Base-by-base conservation (phyloP, 208 protist genomes). In the Borovskyia barvae region DNA sequence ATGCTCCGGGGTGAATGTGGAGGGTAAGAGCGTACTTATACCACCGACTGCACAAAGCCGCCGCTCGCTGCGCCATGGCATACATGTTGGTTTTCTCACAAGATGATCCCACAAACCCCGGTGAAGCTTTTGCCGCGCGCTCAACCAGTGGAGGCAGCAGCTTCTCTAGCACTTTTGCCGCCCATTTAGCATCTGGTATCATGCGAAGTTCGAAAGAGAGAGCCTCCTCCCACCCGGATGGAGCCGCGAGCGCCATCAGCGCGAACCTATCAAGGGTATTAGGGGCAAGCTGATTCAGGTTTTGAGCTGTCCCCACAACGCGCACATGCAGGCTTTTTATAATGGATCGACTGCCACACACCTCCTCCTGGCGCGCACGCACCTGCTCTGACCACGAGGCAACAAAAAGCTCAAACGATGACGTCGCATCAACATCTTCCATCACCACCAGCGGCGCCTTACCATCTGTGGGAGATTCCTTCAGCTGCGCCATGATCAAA, bases 1-100 rank as follows among this genome's bases (percentile, higher is more conserved):
- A 47, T 40, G 40, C 55, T 24, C 55, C 62, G 60, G 42, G 61
- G 62, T 60, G 40, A 12, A 42, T 64, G 30, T 52, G 64, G 12
- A 71, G 46, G 37, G 54, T 51, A 30, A 52, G 55, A 32, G 72
- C 75, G 46, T 85, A 83, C 12, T 36, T 19, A 52, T 78, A 83
- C 84, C 79, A 91, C 30, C 74, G 61, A 41, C 71, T 64, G 50
- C 82, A 87, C 54, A 71, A 19, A 11, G 55, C 36, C n/a, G 64
- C 64, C 30, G 64, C 55, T 9, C 64, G 64, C 28, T 71, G 55
- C 11, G 64, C 64, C 33, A 71, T 30, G 33, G 64, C 54, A 36
- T 52, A 71, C 64, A 71, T 71, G 55, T 63, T 64, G 17, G 55
- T 40, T 49, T 59, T 2, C 32, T 71, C 64, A 12, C 30, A 41